Base-by-base conservation (phyloP, 2,329 filamentous ascomycete species). In the Pseudocercospora cruenta region DNA sequence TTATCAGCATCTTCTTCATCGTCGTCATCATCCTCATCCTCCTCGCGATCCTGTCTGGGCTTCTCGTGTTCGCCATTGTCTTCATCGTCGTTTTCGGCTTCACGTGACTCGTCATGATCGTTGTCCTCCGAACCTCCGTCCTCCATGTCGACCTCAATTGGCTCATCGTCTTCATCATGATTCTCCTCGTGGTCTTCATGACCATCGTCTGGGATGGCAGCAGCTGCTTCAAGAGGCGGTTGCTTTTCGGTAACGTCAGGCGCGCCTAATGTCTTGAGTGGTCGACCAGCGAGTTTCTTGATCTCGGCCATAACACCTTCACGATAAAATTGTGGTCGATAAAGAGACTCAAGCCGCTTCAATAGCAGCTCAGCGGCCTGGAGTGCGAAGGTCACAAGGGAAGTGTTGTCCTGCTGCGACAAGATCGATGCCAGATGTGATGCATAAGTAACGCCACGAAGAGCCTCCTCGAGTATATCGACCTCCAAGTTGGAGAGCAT, bases 401-500 rank as follows among this genome's bases (percentile, higher is more conserved):
- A 90, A 0, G 92, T 87, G 72, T 99, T 94, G 73, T 99, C 96
- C 77, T 97, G 91, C 74, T 99, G 95, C 0, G 94, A 97, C 19
- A 99, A 83, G 67, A 99, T 99, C 0, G 94, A 93, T 1, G 95
- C 95, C 31, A 99, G 81, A 77, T 97, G 97, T 0, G 96, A 99
- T 2, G 95, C 93, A 78, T 98, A 99, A 0, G 95, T 92, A 0
- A 99, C 94, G 16, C 92, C 87, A 26, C 90, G 90, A 31, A 99
- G 81, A 8, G 94, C 91, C 73, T 97, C 94, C 67, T 92, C 86
- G 3, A 99, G 86, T 59, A 99, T 93, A 43, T 86, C 84, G 51
- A 88, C 89, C 72, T 97, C 93, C n/a, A 99, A 82, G 70, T 97
- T 97, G 12, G 93, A 97, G 9, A 99, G 86, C 93, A 99, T 98